A percentile compares a stretch with the other conserved stretches of the same genome.
Conservation (phyloP, 2,329 filamentous ascomycete genomes). For the Talaromyces sp. region DNA sequence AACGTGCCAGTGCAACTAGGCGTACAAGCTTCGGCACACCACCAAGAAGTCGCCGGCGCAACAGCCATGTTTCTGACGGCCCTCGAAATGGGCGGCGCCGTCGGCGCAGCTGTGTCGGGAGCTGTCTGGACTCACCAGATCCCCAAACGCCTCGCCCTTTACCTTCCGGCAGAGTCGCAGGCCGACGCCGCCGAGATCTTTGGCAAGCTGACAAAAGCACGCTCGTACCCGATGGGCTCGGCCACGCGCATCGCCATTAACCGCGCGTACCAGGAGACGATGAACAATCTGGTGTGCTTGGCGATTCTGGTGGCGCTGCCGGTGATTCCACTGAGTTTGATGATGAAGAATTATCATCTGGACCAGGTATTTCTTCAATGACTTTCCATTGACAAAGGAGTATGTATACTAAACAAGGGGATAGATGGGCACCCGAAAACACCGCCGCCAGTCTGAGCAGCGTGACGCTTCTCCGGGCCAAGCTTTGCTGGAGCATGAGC, state of each 20-base stretch:
- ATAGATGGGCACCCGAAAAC: constrained; percentile 24
- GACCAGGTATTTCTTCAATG: constrained; percentile 36
- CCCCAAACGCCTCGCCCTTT: constrained; percentile 43
- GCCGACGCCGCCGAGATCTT: constrained; percentile 46
- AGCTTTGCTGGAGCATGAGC: background rate
- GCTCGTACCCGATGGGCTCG: constrained; percentile 54
- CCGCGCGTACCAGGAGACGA: constrained; percentile 60
- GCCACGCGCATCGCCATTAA: constrained; percentile 57
- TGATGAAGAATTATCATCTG: constrained; percentile 56
- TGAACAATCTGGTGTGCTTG: constrained; percentile 53
- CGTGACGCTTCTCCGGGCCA: background rate
- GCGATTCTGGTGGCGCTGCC: constrained; percentile 52
- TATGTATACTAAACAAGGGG: too few species aligned
- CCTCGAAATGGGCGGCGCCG: constrained; percentile 54
- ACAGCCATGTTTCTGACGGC: constrained; percentile 59
- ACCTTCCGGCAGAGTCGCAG: constrained; percentile 45
- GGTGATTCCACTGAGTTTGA: constrained; percentile 50
- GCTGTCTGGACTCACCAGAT: constrained; percentile 62
- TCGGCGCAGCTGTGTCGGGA: constrained; percentile 56
- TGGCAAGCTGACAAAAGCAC: constrained; percentile 48
- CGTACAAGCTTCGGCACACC: constrained; percentile 54
- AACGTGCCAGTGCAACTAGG: constrained; percentile 57
- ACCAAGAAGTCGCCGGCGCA: constrained; percentile 56
- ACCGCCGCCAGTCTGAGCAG: background rate
- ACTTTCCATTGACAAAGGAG: background rate